A percentile compares a stretch with the other conserved stretches of the same genome.
These are phyloP conservation scores for Chrysoporthe deuterocubensis DNA, from an alignment of 2,329 filamentous ascomycete genomes.

Conservation along the genomic window DNA sequence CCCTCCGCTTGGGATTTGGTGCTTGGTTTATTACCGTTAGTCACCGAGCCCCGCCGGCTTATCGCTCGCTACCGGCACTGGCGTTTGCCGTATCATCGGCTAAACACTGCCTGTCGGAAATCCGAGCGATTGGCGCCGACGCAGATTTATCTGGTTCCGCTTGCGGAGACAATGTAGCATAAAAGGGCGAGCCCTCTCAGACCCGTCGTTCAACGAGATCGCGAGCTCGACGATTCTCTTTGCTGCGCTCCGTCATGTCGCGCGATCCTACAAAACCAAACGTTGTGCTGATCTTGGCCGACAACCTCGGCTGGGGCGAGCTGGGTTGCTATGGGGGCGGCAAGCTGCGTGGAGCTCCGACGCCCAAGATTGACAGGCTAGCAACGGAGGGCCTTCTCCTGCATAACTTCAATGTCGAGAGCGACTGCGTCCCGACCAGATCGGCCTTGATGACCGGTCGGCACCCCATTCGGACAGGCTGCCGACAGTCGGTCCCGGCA, in stretches of 20 bases:
- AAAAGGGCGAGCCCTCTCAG: too few relatives aligned
- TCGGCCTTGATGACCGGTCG: slow-evolving; percentile 43
- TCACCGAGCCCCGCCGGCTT: too few relatives aligned
- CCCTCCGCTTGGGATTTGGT: too few relatives aligned
- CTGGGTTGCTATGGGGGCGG: slow-evolving; percentile 42
- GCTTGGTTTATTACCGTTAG: too few relatives aligned
- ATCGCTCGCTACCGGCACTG: too few relatives aligned
- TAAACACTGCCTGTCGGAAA: too few relatives aligned
- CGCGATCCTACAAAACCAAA: slow-evolving; percentile 35
- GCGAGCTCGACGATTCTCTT: too few relatives aligned
- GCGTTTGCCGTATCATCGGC: too few relatives aligned
- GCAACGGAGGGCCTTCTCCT: slow-evolving; percentile 39
- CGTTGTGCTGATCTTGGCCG: slow-evolving; percentile 40
- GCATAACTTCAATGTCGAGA: slow-evolving; percentile 45
- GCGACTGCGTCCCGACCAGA: slow-evolving; percentile 41
- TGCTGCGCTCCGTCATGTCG: slow-evolving; percentile 28
- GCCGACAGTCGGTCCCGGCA: slow-evolving; percentile 39
- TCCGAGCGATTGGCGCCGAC: too few relatives aligned
- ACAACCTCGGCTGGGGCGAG: slow-evolving; percentile 44
- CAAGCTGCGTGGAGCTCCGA: slow-evolving; percentile 39
- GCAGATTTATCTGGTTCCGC: too few relatives aligned
- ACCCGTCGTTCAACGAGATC: too few relatives aligned
- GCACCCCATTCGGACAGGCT: slow-evolving; percentile 42
- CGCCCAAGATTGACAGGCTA: slow-evolving; percentile 40
- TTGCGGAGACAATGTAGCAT: too few relatives aligned